Conservation (phyloP, 2,329 filamentous ascomycete genomes). For the Lachnellula occidentalis region DNA sequence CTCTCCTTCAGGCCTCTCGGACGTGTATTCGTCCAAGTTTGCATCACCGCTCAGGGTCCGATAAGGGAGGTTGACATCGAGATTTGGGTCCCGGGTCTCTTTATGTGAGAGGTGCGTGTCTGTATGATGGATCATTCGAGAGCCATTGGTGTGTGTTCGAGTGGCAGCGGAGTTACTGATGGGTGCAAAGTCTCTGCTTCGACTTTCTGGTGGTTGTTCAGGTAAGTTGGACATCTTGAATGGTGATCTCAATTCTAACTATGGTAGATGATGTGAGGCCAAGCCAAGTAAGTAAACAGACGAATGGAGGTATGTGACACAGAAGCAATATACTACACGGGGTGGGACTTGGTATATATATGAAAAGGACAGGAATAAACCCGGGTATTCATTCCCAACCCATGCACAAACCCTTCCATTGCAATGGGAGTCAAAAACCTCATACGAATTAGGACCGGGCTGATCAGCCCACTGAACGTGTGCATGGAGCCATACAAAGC, state of each 20-base stretch:
- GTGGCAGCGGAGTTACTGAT: neutral
- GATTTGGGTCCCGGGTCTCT: constrained; percentile 23
- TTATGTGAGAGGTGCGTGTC: constrained; percentile 20
- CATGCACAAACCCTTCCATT: neutral
- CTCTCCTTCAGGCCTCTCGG: constrained; percentile 55
- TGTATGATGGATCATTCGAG: constrained; percentile 9
- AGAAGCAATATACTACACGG: neutral
- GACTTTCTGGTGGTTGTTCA: neutral
- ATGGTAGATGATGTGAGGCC: too few species aligned
- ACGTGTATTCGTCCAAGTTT: constrained; percentile 62
- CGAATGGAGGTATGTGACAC: neutral
- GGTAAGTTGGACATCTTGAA: constrained; percentile 1
- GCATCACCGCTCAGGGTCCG: constrained; percentile 55
- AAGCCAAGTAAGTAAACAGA: neutral
- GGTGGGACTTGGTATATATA: neutral
- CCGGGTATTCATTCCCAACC: neutral
- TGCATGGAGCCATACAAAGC: constrained; percentile 11
- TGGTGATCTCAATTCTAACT: neutral
- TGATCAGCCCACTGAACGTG: constrained; percentile 7
- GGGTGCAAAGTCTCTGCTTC: constrained; percentile 1
- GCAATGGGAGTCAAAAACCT: constrained; percentile 10
- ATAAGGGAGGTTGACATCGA: constrained; percentile 56
- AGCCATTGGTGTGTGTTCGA: constrained; percentile 13
- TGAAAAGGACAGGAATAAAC: neutral
- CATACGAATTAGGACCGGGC: neutral